Percentiles rank a stretch among this genome's conserved stretches.
These are phyloP conservation scores for Solanum gracilifrons DNA, from an alignment of 257 asterid species.

Conservation along the genomic window DNA sequence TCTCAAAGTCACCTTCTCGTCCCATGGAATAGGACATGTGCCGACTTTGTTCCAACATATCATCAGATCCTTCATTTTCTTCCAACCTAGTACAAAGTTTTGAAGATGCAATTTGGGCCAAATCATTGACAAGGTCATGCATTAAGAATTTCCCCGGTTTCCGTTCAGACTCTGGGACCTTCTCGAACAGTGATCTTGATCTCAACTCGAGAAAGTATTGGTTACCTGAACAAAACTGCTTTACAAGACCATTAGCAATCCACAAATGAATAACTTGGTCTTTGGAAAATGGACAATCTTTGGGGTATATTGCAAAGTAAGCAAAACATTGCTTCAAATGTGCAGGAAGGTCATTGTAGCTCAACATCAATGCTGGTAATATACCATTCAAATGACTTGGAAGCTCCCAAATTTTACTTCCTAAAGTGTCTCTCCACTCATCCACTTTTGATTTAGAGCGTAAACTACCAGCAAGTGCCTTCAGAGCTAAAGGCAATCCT, in stretches of 20 bases:
- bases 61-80: background rate
- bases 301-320: conserved; percentile 1
- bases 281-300: background rate
- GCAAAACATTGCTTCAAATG: background rate
- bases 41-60: background rate
- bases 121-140: conserved; percentile 6
- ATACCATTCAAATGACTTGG: background rate
- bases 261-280: background rate
- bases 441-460: background rate
- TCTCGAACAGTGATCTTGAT: too few species aligned
- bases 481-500: background rate
- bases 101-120: background rate
- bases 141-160: background rate
- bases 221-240: too few species aligned
- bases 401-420: background rate
- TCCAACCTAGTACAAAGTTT: background rate
- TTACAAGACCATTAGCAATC: background rate
- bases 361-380: background rate
- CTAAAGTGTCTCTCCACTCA: background rate
- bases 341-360: background rate
- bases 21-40: background rate
- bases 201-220: too few species aligned
- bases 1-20: background rate
- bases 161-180: too few species aligned
- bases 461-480: background rate